Conservation (phyloP, 2,329 filamentous ascomycete species). For the Akanthomyces dipterigenus region DNA sequence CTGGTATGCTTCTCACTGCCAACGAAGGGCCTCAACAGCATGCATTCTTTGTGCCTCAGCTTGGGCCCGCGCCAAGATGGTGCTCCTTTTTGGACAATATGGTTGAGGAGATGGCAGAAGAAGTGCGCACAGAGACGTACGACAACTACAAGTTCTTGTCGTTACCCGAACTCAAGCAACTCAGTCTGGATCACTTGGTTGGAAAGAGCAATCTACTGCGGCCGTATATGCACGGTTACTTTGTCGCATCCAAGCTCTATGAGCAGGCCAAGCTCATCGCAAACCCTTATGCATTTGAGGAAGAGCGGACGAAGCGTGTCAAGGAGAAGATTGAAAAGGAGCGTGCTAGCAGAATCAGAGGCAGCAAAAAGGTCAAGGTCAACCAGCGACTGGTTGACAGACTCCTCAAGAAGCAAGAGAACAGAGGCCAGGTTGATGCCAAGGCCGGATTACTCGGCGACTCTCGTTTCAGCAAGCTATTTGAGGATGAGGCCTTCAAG, state of each 20-base stretch:
- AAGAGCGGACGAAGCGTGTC: slow-evolving; percentile 83
- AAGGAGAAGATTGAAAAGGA: slow-evolving; percentile 97
- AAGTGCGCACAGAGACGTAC: slow-evolving; percentile 72
- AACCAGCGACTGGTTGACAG: slow-evolving; percentile 78
- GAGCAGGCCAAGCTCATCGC: slow-evolving; percentile 90
- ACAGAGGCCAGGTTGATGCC: slow-evolving; percentile 49
- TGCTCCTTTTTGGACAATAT: slow-evolving; percentile 95
- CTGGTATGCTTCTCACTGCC: slow-evolving; percentile 91
- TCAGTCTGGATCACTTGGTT: slow-evolving; percentile 83
- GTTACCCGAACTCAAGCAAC: slow-evolving; percentile 71
- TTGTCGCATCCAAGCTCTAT: slow-evolving; percentile 90
- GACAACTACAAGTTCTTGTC: slow-evolving; percentile 99
- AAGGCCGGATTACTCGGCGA: slow-evolving; percentile 69
- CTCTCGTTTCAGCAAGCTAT: slow-evolving; percentile 78
- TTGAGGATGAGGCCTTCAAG: slow-evolving; percentile 87
- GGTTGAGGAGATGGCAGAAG: slow-evolving; percentile 97
- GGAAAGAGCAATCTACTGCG: slow-evolving; percentile 84
- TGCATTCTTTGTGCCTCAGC: slow-evolving; percentile 87
- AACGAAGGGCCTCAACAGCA: slow-evolving; percentile 96
- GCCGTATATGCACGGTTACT: slow-evolving; percentile 99
- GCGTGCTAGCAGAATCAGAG: slow-evolving; percentile 86
- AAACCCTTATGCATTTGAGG: slow-evolving; percentile 90
- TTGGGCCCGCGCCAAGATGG: slow-evolving; percentile 91
- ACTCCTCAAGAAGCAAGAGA: slow-evolving; percentile 58
- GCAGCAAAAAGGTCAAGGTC: slow-evolving; percentile 96